Evolutionary conservation across 148 eudicot species (phyloP).

Genomic region (Silene conica): DNA sequence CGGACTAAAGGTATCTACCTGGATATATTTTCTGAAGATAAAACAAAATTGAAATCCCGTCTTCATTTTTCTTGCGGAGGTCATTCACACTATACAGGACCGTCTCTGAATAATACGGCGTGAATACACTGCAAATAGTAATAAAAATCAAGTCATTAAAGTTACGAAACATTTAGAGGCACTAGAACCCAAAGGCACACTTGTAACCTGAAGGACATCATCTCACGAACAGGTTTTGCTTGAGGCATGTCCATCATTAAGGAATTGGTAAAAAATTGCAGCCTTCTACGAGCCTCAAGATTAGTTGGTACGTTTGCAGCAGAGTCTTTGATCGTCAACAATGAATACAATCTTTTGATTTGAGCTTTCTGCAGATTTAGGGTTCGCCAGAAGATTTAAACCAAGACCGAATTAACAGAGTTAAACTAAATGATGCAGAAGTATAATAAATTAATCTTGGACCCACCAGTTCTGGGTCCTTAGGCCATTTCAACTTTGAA

Average conservation of each 20-base stretch:
- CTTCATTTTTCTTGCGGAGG: conserved; percentile 86
- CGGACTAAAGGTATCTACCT: conserved; percentile 37
- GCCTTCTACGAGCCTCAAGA: conserved; percentile 86
- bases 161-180: background rate
- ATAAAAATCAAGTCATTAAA: background rate
- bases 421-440: background rate
- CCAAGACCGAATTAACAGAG: background rate
- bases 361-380: conserved; percentile 54
- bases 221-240: conserved; percentile 73
- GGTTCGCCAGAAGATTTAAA: background rate
- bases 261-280: conserved; percentile 87
- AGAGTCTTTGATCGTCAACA: conserved; percentile 86
- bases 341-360: conserved; percentile 69
- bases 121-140: conserved; percentile 69
- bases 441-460: background rate
- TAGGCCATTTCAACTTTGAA: conserved; percentile 84
- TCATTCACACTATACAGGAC: conserved; percentile 86
- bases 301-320: conserved; percentile 81
- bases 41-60: conserved; percentile 88
- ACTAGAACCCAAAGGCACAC: background rate
- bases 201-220: conserved; percentile 82
- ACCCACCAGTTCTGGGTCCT: conserved; percentile 70
- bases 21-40: conserved; percentile 98
- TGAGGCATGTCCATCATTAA: conserved; percentile 91
- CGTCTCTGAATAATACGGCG: conserved; percentile 90